A percentile compares a stretch with the other conserved stretches of the same genome.
Conservation (phyloP, 179 eudicot genomes). For the Carnegiea gigantea region DNA sequence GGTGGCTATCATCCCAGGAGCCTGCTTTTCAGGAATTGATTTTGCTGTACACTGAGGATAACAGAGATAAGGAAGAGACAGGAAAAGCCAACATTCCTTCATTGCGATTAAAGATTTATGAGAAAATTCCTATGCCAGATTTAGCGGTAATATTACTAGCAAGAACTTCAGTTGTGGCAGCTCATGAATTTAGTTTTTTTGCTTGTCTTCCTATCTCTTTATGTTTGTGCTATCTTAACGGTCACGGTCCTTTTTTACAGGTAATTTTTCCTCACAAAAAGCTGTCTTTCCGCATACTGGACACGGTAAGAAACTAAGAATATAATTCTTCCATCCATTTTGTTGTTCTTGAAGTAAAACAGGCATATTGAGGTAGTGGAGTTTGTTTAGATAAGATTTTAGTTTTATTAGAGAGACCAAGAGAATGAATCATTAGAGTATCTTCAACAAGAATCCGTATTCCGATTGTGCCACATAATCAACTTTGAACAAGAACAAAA, state of each 20-base stretch:
- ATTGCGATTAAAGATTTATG: slow-evolving; percentile 84
- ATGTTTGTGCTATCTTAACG: slow-evolving; percentile 1
- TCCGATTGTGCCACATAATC: not conserved
- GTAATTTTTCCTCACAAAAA: slow-evolving; percentile 94
- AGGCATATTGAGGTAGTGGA: slow-evolving; percentile 2
- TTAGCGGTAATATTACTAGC: slow-evolving; percentile 55
- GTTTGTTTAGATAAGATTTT: not conserved
- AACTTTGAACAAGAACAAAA: not conserved
- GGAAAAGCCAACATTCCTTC: slow-evolving; percentile 54
- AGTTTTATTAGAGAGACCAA: not conserved
- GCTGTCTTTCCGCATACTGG: slow-evolving; percentile 87
- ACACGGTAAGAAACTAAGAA: slow-evolving; percentile 74
- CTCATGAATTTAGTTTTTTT: not conserved
- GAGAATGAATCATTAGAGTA: not conserved
- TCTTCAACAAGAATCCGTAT: not conserved
- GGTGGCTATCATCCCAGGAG: slow-evolving; percentile 53
- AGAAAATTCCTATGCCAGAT: slow-evolving; percentile 90
- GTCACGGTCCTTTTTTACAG: slow-evolving; percentile 36
- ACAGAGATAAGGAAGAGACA: slow-evolving; percentile 33
- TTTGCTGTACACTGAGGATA: slow-evolving; percentile 70
- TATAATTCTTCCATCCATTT: not conserved
- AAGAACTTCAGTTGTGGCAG: slow-evolving; percentile 5
- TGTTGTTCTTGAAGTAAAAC: not conserved
- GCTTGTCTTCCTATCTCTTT: not conserved
- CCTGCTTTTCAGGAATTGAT: slow-evolving; percentile 91